Conservation (phyloP, 2,329 filamentous ascomycete species). For the Grosmannia clavigera region DNA sequence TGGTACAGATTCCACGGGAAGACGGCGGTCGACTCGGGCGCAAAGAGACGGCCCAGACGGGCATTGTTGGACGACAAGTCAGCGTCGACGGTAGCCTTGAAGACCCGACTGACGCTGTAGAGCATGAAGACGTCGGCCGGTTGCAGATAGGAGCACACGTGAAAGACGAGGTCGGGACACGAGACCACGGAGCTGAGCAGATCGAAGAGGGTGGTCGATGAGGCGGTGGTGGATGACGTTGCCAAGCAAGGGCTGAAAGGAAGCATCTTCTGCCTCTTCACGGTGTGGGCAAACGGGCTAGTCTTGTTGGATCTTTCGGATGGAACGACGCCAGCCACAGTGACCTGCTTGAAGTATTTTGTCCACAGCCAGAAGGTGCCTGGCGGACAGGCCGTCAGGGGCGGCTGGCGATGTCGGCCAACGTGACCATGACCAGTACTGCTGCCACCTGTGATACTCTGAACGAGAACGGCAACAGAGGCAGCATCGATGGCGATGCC, state of each 20-base stretch:
- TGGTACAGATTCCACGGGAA: conserved; percentile 51
- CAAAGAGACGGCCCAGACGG: conserved; percentile 38
- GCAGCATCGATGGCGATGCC: neutral
- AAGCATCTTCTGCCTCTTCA: neutral
- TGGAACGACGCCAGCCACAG: neutral
- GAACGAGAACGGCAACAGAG: conserved; percentile 1
- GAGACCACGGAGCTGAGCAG: conserved; percentile 30
- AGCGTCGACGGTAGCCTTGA: conserved; percentile 47
- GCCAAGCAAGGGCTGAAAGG: neutral
- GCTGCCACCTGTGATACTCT: conserved; percentile 1
- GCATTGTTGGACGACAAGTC: conserved; percentile 47
- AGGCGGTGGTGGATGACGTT: neutral
- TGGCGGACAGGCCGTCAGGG: neutral
- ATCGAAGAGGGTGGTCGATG: conserved; percentile 18
- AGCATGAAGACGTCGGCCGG: conserved; percentile 47
- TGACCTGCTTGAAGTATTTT: conserved; percentile 10
- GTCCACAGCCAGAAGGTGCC: conserved; percentile 9
- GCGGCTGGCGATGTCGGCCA: neutral
- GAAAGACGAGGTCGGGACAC: conserved; percentile 39
- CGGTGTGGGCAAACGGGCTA: neutral
- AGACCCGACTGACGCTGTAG: conserved; percentile 50
- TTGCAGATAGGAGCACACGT: conserved; percentile 40
- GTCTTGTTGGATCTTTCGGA: neutral
- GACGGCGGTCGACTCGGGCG: conserved; percentile 40
- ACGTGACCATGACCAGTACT: neutral